A percentile compares a stretch with the other conserved stretches of the same genome.
Conservation (phyloP, 441 rosid species). For the Cnidoscolus chayamansa region DNA sequence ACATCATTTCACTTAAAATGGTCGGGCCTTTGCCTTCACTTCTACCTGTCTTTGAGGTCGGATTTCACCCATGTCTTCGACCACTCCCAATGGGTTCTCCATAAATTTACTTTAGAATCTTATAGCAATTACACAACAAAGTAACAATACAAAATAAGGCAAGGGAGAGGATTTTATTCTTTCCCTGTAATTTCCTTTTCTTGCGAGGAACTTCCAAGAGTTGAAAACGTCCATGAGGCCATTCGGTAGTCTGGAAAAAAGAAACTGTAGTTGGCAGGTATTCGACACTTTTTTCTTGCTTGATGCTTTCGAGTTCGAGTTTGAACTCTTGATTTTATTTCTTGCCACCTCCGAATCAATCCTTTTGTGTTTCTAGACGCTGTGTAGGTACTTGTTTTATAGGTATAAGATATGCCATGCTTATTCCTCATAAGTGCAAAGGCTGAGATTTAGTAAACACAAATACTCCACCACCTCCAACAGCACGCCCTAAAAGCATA, state of each 20-base stretch:
- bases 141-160: not conserved
- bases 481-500: conserved; percentile 87
- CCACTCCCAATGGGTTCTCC: not conserved
- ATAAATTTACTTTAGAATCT: not conserved
- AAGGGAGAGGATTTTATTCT: not conserved
- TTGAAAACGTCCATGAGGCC: not conserved
- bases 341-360: not conserved
- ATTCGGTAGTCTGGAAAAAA: not conserved
- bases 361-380: not conserved
- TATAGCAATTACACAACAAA: not conserved
- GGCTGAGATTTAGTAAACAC: conserved; percentile 84
- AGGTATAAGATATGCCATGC: not conserved
- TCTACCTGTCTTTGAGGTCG: not conserved
- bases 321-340: not conserved
- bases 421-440: conserved; percentile 45
- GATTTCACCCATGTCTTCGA: not conserved
- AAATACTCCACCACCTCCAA: conserved; percentile 92
- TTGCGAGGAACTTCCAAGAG: not conserved
- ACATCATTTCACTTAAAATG: no score
- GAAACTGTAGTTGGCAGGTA: not conserved
- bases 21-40: not conserved
- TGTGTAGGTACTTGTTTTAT: not conserved
- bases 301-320: not conserved
- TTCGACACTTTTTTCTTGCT: not conserved
- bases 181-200: not conserved